Evolutionary conservation across 2,329 filamentous ascomycete species (phyloP).

Genomic region (Cercospora nicotianae): DNA sequence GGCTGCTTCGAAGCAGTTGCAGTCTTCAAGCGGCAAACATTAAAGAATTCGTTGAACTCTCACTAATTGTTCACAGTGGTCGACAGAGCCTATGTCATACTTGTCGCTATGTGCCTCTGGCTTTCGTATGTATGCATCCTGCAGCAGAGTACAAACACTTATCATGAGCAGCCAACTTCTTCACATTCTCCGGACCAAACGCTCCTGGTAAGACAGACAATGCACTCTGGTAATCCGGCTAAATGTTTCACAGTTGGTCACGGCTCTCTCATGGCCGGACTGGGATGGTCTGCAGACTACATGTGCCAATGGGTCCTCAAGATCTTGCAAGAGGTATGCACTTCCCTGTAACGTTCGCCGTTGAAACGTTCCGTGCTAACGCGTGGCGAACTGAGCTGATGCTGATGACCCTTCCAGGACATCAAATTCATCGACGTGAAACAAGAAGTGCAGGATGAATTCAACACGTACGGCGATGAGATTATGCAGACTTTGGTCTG

Average conservation of each 20-base stretch:
- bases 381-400: neutral
- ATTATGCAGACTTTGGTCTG: constrained; percentile 38
- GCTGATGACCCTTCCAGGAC: constrained; percentile 10
- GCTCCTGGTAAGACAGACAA: constrained; percentile 20
- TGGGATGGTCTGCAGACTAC: constrained; percentile 33
- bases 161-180: constrained; percentile 26
- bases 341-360: neutral
- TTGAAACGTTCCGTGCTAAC: neutral
- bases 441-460: constrained; percentile 34
- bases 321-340: constrained; percentile 29
- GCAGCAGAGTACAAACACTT: neutral
- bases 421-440: constrained; percentile 33
- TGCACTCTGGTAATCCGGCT: neutral
- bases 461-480: constrained; percentile 35
- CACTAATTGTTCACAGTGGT: constrained; percentile 21
- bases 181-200: constrained; percentile 32
- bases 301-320: constrained; percentile 37
- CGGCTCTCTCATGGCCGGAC: constrained; percentile 32
- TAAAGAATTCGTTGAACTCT: neutral
- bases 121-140: constrained; percentile 24
- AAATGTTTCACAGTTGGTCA: constrained; percentile 24
- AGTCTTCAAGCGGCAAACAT: neutral
- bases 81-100: constrained; percentile 31
- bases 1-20: neutral
- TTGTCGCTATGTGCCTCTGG: constrained; percentile 31